These are phyloP conservation scores for Malassezia vespertilionis DNA, from an alignment of 1,284 basidiomycete genomes.

Conservation along the genomic window DNA sequence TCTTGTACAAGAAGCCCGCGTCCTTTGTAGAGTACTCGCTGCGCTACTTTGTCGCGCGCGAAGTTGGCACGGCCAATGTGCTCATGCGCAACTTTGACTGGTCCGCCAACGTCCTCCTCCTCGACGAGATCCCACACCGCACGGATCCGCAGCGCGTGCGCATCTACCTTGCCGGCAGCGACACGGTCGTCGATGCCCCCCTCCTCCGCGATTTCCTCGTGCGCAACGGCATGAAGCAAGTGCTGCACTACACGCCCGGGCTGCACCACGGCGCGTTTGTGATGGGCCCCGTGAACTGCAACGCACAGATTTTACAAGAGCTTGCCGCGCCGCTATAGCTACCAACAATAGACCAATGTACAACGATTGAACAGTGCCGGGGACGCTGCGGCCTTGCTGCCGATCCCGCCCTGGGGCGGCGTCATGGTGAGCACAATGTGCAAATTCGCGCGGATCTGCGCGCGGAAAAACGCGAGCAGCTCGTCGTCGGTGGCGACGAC, in stretches of 20 bases:
- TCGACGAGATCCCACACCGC: constrained; percentile 20
- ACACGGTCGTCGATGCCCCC: constrained; percentile 14
- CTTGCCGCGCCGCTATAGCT: constrained; percentile 8
- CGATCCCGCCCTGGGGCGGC: constrained; percentile 86
- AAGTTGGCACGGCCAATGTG: constrained; percentile 32
- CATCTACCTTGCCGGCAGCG: constrained; percentile 11
- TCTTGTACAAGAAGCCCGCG: constrained; percentile 30
- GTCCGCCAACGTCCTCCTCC: constrained; percentile 36
- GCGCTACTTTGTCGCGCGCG: constrained; percentile 38
- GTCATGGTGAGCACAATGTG: constrained; percentile 79
- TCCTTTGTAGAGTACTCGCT: constrained; percentile 33
- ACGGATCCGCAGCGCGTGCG: constrained; percentile 1
- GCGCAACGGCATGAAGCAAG: constrained; percentile 6
- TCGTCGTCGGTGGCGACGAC: constrained; percentile 92
- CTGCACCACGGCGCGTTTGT: constrained; percentile 14
- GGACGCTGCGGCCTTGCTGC: constrained; percentile 88
- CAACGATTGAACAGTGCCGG: constrained; percentile 52
- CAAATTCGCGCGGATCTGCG: constrained; percentile 33
- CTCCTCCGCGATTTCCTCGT: background rate
- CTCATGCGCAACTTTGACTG: constrained; percentile 40
- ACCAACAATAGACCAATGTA: constrained; percentile 36
- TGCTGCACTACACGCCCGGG: background rate
- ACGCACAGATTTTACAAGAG: background rate
- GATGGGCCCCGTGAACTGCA: background rate
- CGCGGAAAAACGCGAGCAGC: constrained; percentile 33